phyloP scores from a whole-genome alignment of 768 basidiomycete genomes.

The Collybiopsis luxurians region DNA sequence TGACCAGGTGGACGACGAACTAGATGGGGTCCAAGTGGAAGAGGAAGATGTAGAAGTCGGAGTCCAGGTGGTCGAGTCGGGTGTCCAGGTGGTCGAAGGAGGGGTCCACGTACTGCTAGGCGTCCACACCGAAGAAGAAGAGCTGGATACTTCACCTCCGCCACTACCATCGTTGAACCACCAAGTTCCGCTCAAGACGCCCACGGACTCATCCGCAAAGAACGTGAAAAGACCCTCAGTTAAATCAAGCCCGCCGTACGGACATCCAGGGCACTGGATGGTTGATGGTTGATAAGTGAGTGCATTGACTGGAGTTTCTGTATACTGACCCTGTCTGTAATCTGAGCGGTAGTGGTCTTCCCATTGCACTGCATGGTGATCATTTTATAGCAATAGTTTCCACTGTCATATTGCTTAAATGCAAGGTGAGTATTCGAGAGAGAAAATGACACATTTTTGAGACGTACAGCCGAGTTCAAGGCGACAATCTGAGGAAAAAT shows the following conservation, averaged over 20 bases:
- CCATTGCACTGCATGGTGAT: slow-evolving; percentile 65
- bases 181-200: slow-evolving; percentile 54
- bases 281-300: neutral
- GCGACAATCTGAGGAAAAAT: slow-evolving; percentile 1
- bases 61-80: slow-evolving; percentile 19
- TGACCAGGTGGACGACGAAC: neutral
- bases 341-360: slow-evolving; percentile 51
- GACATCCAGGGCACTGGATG: slow-evolving; percentile 63
- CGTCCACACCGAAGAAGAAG: slow-evolving; percentile 18
- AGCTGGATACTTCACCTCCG: slow-evolving; percentile 16
- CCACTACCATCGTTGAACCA: slow-evolving; percentile 26
- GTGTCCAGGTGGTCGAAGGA: slow-evolving; percentile 9
- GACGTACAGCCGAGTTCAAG: neutral
- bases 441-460: neutral
- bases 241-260: slow-evolving; percentile 59
- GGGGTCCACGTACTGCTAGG: slow-evolving; percentile 17
- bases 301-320: neutral
- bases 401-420: slow-evolving; percentile 51
- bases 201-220: slow-evolving; percentile 41
- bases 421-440: slow-evolving; percentile 5
- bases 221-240: slow-evolving; percentile 53
- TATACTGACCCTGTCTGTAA: slow-evolving; percentile 57
- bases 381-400: slow-evolving; percentile 51
- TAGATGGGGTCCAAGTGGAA: slow-evolving; percentile 12
- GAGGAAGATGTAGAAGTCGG: slow-evolving; percentile 19